Base-by-base conservation (phyloP, 805 yeast species). In the Barnettozyma botsteinii region DNA sequence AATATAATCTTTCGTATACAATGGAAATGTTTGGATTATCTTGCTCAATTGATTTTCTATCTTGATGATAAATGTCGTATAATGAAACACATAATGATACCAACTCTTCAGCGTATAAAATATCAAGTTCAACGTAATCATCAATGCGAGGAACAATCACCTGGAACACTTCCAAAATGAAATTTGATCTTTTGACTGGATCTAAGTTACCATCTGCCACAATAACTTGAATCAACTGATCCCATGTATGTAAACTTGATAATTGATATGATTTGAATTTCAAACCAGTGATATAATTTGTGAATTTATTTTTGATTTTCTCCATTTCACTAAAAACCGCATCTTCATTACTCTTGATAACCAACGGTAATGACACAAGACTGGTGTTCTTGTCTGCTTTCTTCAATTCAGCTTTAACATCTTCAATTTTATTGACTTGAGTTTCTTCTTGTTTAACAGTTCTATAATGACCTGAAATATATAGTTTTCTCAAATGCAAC, bases 181-280 rank as follows among this genome's bases (percentile, higher is more conserved):
- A 82, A 28, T 75, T 72, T 0, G 77, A 67, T 35, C 81, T 67
- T n/a, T 62, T 59, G 8, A 61, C 52, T 0, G 69, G 53, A 7
- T 66, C 59, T 40, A 78, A 60, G n/a, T 64, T 65, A 9, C 77
- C 79, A 57, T 81, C 88, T 5, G 77, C 68, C 5, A 85, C 77
- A 33, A 86, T 61, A 4, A 87, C 77, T 46, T 87, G 86, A 19
- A 86, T 79, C 36, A 89, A 60, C 49, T 80, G 81, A 18, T 81
- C 79, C 98, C 98, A 91, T 0, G 94, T 75, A 53, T 81, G 86
- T 22, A 91, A 62, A 42, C 81, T 76, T 12, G 71, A 62, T 34
- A 82, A 62, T 45, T 83, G 93, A 8, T 68, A 64, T 2, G 67
- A 57, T 45, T 70, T 70, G 49, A 77, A 70, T 29, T 68, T 66